Evolutionary conservation across 2,329 filamentous ascomycete species (phyloP).

Genomic region (Sordariomycetes sp.): DNA sequence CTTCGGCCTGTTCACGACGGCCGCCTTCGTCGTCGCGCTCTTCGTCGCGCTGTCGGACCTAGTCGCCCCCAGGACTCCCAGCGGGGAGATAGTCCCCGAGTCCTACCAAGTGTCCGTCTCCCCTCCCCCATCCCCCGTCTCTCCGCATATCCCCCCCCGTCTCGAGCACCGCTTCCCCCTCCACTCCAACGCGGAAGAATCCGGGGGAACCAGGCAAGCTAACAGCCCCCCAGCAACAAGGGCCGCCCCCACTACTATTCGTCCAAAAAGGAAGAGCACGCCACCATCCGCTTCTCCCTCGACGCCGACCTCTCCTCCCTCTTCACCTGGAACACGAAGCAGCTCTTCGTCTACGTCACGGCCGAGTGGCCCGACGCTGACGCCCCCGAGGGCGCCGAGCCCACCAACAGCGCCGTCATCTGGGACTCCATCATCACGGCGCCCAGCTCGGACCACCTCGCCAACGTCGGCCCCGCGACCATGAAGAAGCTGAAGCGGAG

Average conservation of each 20-base stretch:
- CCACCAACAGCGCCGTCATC: conserved; percentile 66
- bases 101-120: conserved; percentile 71
- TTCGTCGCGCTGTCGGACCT: conserved; percentile 75
- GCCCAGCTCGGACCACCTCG: conserved; percentile 48
- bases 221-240: conserved; percentile 46
- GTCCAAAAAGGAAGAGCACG: conserved; percentile 87
- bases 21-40: conserved; percentile 67
- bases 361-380: conserved; percentile 45
- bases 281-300: conserved; percentile 83
- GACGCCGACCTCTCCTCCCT: conserved; percentile 83
- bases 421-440: conserved; percentile 92
- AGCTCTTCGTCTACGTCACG: conserved; percentile 92
- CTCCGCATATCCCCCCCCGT: background rate
- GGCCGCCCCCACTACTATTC: conserved; percentile 95
- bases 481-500: conserved; percentile 50
- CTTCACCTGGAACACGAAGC: conserved; percentile 99
- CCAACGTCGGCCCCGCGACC: conserved; percentile 44
- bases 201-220: too few species aligned
- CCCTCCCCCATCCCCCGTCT: background rate
- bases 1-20: conserved; percentile 97
- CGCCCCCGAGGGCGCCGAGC: conserved; percentile 17
- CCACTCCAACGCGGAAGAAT: background rate
- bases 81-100: conserved; percentile 44
- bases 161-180: background rate
- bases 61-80: conserved; percentile 54